Conservation (phyloP, 495 filamentous ascomycete genomes). For the Hypomontagnella submonticulosa region DNA sequence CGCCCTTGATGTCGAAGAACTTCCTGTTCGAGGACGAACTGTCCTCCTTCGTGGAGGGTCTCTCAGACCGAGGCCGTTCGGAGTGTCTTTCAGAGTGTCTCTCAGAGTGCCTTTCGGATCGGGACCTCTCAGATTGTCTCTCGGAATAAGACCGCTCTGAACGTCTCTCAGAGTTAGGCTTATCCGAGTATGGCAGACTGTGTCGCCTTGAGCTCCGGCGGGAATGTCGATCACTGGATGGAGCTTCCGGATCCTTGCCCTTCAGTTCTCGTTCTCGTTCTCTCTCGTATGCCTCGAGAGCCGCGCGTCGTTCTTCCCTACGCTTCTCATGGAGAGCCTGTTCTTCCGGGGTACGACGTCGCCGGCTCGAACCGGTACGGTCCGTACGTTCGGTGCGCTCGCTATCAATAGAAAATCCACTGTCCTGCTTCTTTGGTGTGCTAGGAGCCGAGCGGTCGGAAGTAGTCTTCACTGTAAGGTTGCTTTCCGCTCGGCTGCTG, state of each 20-base stretch:
- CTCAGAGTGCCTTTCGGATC: slow-evolving; percentile 30
- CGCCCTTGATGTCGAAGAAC: slow-evolving; percentile 54
- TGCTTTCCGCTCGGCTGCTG: slow-evolving; percentile 50
- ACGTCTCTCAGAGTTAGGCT: slow-evolving; percentile 27
- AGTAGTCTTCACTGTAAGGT: slow-evolving; percentile 45
- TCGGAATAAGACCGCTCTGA: slow-evolving; percentile 30
- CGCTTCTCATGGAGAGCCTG: slow-evolving; percentile 57
- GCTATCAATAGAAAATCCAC: slow-evolving; percentile 48
- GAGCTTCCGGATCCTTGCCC: slow-evolving; percentile 38
- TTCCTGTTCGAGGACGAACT: slow-evolving; percentile 50
- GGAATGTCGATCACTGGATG: slow-evolving; percentile 40
- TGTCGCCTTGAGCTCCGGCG: slow-evolving; percentile 52
- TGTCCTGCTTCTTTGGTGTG: slow-evolving; percentile 46
- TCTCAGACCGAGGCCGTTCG: slow-evolving; percentile 38
- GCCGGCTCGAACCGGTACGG: slow-evolving; percentile 29
- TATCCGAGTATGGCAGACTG: slow-evolving; percentile 48
- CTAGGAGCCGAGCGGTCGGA: slow-evolving; percentile 50
- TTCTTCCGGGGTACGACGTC: slow-evolving; percentile 56
- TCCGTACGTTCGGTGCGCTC: slow-evolving; percentile 34
- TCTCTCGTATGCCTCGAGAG: slow-evolving; percentile 40
- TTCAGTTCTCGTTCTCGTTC: slow-evolving; percentile 41
- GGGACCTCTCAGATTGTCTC: slow-evolving; percentile 35
- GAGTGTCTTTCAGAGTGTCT: slow-evolving; percentile 41
- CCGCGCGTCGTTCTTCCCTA: slow-evolving; percentile 51
- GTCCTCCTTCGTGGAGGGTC: slow-evolving; percentile 37